Base-by-base conservation (phyloP, 2,329 filamentous ascomycete genomes). In the Ascochyta rabiei region DNA sequence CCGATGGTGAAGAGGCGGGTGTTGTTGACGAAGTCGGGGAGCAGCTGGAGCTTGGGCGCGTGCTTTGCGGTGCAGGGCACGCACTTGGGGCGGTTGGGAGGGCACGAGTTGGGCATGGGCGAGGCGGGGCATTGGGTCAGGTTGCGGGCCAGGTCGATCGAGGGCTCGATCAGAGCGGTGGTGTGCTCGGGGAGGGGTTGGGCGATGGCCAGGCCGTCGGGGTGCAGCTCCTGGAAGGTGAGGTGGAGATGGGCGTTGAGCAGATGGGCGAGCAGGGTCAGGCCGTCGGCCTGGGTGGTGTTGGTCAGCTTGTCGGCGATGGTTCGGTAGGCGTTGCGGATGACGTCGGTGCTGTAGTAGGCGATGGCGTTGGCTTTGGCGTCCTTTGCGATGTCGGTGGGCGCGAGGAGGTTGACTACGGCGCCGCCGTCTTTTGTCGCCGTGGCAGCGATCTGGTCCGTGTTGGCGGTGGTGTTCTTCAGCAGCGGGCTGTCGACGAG, bases 161-260 rank as follows among this genome's bases (percentile, higher is more conserved):
- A 77, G 3, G 89, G 89, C 31, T 88, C 86, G 50, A 92, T 82
- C 64, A 96, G 81, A 15, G 86, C 82, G 1, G 89, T 89, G 34
- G 89, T 93, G 71, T 92, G 86, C 46, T 89, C 79, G 1, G 90
- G 84, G 18, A 89, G 81, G 0, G 93, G 92, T 72, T 96, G 93
- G 38, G 96, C 79, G 3, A 97, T 86, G 5, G 87, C 84, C 53
- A 98, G 88, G 26, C 95, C 93, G 34, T 84, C 81, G 1, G 84
- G 79, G 74, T 95, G 96, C 19, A 81, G 81, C 64, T 88, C 90
- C 69, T 96, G 91, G 85, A 95, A 98, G 10, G 87, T 89, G 48
- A 83, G 83, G 71, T 97, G 93, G 4, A 98, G 81, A 73, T 98
- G 95, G 2, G 88, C 84, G 68, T 90, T 93, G 71, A 97, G 90